phyloP scores from a whole-genome alignment of 1,284 basidiomycete genomes.

The Microbotryomycetes sp. region DNA sequence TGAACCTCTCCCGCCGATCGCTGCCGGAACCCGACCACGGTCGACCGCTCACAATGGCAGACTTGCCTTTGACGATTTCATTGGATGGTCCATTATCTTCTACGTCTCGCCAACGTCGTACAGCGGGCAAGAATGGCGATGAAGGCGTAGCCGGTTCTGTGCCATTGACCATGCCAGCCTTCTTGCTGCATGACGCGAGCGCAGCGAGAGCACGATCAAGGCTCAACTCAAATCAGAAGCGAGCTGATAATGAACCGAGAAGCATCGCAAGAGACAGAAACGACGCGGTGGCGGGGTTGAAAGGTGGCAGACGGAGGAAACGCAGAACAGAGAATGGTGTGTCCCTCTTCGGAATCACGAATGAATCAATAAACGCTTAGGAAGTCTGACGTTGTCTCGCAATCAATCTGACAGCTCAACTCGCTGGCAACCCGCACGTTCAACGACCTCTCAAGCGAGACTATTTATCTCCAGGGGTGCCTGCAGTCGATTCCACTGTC shows the following conservation, averaged over 20 bases:
- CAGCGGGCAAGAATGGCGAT: neutral
- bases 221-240: neutral
- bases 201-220: slow-evolving; percentile 2
- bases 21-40: too few species aligned
- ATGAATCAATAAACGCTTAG: neutral
- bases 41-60: neutral
- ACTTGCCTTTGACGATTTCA: neutral
- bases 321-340: slow-evolving; percentile 26
- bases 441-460: slow-evolving; percentile 21
- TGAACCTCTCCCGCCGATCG: neutral
- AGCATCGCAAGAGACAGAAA: neutral
- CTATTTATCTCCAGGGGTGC: slow-evolving; percentile 13
- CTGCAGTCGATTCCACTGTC: slow-evolving; percentile 12
- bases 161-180: slow-evolving; percentile 22
- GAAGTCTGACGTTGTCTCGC: too few species aligned
- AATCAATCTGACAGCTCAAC: slow-evolving; percentile 20
- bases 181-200: slow-evolving; percentile 11
- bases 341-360: neutral
- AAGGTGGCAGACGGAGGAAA: slow-evolving; percentile 15
- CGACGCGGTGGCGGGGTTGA: neutral
- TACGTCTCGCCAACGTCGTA: neutral
- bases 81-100: neutral
- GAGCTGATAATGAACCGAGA: neutral
- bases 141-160: neutral
- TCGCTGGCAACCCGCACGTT: slow-evolving; percentile 26